Evolutionary conservation across 495 filamentous ascomycete genomes (phyloP).

Genomic region (Penicillium waksmanii): DNA sequence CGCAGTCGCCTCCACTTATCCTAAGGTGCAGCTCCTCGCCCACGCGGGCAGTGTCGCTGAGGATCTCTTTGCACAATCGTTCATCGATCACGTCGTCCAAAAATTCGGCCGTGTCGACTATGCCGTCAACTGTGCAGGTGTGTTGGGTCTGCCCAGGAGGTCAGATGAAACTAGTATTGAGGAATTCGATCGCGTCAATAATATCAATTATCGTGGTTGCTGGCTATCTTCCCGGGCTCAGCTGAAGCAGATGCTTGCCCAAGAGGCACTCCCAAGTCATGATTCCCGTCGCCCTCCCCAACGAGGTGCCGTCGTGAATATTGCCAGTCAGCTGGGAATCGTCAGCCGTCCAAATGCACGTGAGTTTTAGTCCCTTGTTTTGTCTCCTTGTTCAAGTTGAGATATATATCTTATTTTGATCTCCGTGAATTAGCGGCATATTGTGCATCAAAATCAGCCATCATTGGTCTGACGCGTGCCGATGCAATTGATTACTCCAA

Average conservation of each 20-base stretch:
- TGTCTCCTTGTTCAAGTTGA: neutral
- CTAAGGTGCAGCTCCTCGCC: slow-evolving; percentile 33
- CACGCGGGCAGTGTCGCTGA: slow-evolving; percentile 45
- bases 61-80: slow-evolving; percentile 45
- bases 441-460: slow-evolving; percentile 50
- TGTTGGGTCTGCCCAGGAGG: slow-evolving; percentile 40
- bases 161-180: slow-evolving; percentile 40
- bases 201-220: slow-evolving; percentile 55
- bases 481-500: slow-evolving; percentile 58
- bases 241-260: slow-evolving; percentile 50
- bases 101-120: slow-evolving; percentile 55
- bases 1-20: slow-evolving; percentile 33
- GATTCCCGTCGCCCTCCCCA: slow-evolving; percentile 33
- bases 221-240: slow-evolving; percentile 56
- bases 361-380: slow-evolving; percentile 29
- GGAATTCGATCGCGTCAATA: slow-evolving; percentile 54
- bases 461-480: slow-evolving; percentile 48
- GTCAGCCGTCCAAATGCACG: slow-evolving; percentile 51
- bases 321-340: slow-evolving; percentile 58
- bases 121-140: slow-evolving; percentile 54
- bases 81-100: slow-evolving; percentile 34
- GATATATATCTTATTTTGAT: slow-evolving; percentile 5
- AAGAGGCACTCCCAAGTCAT: slow-evolving; percentile 49
- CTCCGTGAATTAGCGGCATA: slow-evolving; percentile 42
- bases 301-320: slow-evolving; percentile 55